Base-by-base conservation (phyloP, 805 yeast genomes). In the Saccharomyces kudriavzevii region DNA sequence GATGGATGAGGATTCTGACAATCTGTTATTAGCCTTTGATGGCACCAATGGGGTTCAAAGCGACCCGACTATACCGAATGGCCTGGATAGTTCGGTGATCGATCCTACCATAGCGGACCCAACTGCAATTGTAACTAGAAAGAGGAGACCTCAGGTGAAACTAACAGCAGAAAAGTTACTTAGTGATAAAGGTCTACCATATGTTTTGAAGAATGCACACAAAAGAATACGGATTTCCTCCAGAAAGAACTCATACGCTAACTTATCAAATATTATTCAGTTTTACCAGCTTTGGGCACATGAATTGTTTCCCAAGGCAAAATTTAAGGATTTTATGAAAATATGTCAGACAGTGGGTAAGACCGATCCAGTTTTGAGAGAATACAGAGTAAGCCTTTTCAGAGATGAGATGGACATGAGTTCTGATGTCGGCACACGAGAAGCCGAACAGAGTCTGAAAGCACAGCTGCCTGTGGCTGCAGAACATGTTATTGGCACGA, bases 211-310 rank as follows among this genome's bases (percentile, higher is more conserved):
- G 50, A 65, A 71, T 45, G 72, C 73, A 1, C 60, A 57, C 4
- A 68, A 62, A 29, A 60, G 67, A 14, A 64, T 71, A 51, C 67
- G 69, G 49, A 74, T 75, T 50, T 62, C 71, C 35, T 62, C 55
- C 46, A 61, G 58, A 28, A 60, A 60, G 24, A 58, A 54, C 10
- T 56, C 56, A 10, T 57, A 62, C 48, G 68, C 65, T 14, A 68
- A 68, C 51, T 57, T 68, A 40, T 52, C 62, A 1, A 56, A 60
- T 26, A 65, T 87, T 5, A 65, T 85, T 6, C 75, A 76, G 29
- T 73, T 78, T 40, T 87, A 85, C 65, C 89, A 85, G 67, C 61
- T 83, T 31, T 87, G 92, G 91, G 89, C 85, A 0, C 92, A 87
- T 66, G 73, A 77, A 24, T 61, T 89, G 40, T 89, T 78, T 63